Percentiles rank a stretch among this genome's conserved stretches.
Evolutionary conservation across 2,329 filamentous ascomycete species (phyloP).

Genomic region (Trichoderma atroviride): DNA sequence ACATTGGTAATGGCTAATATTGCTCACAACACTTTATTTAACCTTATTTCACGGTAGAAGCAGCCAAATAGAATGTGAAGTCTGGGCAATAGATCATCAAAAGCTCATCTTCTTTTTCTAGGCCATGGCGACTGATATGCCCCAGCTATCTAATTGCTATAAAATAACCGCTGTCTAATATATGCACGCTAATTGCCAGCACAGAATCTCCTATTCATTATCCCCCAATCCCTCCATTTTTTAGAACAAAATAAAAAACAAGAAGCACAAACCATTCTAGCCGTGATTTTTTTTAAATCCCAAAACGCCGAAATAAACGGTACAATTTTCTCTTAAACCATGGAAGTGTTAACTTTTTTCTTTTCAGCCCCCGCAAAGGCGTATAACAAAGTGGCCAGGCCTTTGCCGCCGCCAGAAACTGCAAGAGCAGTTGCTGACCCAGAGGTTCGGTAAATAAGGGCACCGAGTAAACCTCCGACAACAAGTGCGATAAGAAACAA

Average conservation of each 20-base stretch:
- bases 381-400: slow-evolving; percentile 32
- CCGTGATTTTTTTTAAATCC: neutral
- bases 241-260: neutral
- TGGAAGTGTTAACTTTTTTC: slow-evolving; percentile 17
- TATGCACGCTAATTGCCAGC: neutral
- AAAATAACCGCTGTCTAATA: neutral
- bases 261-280: neutral
- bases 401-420: slow-evolving; percentile 34
- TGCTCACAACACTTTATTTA: neutral
- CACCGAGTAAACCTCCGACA: slow-evolving; percentile 54
- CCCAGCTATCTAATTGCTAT: neutral
- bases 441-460: slow-evolving; percentile 45
- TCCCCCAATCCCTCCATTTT: too few relatives aligned
- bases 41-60: neutral
- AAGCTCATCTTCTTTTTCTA: neutral
- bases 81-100: neutral
- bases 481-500: slow-evolving; percentile 53
- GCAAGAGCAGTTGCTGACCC: slow-evolving; percentile 33
- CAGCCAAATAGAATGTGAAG: neutral
- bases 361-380: slow-evolving; percentile 30
- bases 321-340: slow-evolving; percentile 14
- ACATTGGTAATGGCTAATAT: neutral
- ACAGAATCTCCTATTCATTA: neutral
- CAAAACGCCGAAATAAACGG: slow-evolving; percentile 2
- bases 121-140: neutral